Conservation (phyloP, 2,329 filamentous ascomycete species). For the Botryotinia globosa region DNA sequence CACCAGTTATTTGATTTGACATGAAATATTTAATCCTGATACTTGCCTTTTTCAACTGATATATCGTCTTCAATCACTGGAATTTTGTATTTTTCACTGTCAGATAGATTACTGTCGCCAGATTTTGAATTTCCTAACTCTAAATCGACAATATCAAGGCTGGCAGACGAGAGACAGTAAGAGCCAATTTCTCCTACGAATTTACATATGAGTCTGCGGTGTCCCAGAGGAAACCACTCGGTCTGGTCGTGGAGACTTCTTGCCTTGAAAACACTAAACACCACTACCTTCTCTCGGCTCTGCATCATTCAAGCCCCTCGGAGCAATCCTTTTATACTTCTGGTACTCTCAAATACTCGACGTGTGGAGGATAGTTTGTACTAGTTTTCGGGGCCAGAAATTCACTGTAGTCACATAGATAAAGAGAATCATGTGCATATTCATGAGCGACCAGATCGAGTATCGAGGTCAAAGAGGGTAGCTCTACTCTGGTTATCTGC, state of each 20-base stretch:
- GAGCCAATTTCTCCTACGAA: background rate
- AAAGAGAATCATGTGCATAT: too few relatives aligned
- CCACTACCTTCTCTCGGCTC: accelerated
- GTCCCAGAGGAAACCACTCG: too few relatives aligned
- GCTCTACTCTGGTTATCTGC: too few relatives aligned
- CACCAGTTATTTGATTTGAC: background rate
- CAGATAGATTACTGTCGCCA: background rate
- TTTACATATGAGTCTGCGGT: too few relatives aligned
- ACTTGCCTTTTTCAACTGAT: accelerated
- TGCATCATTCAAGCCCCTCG: background rate
- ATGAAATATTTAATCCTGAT: background rate
- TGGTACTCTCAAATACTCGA: background rate
- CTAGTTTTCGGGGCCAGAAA: background rate
- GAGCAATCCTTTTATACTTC: background rate
- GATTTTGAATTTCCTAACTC: accelerated
- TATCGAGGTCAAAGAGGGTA: too few relatives aligned
- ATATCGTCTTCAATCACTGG: accelerated
- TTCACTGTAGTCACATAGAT: background rate
- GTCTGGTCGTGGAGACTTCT: background rate
- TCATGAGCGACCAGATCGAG: too few relatives aligned
- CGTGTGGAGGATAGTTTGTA: background rate
- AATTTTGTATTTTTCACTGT: background rate
- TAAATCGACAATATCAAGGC: background rate
- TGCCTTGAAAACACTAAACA: background rate
- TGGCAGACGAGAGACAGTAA: background rate